Conservation (phyloP, 805 yeast species). For the Spathaspora hagerdaliae region DNA sequence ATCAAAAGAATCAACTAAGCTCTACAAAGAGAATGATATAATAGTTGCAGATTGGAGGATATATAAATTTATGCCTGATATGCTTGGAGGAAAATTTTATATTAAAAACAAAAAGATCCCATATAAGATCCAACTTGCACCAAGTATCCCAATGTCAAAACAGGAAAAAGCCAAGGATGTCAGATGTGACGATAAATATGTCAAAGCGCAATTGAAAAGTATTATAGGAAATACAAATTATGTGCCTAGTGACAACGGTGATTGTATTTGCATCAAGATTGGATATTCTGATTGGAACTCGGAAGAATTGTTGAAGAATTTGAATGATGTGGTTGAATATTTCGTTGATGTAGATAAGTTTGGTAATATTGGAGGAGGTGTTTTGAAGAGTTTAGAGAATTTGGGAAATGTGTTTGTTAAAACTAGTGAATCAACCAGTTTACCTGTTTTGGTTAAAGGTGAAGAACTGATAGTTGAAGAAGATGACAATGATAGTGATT, state of each 20-base stretch:
- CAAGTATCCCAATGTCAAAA: slow-evolving; percentile 23
- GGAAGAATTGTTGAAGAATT: slow-evolving; percentile 46
- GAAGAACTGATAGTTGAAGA: background rate
- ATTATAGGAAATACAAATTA: slow-evolving; percentile 61
- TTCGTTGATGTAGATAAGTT: slow-evolving; percentile 37
- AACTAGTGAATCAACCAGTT: slow-evolving; percentile 61
- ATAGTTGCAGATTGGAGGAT: slow-evolving; percentile 69
- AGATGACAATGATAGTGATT: slow-evolving; percentile 13
- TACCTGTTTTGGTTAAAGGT: slow-evolving; percentile 42
- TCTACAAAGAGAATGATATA: slow-evolving; percentile 60
- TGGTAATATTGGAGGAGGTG: slow-evolving; percentile 54
- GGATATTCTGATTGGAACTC: slow-evolving; percentile 50
- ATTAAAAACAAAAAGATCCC: slow-evolving; percentile 65
- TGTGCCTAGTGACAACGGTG: slow-evolving; percentile 57
- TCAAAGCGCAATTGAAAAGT: slow-evolving; percentile 59
- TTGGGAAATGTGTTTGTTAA: slow-evolving; percentile 55
- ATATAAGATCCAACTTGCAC: slow-evolving; percentile 59
- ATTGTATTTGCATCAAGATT: slow-evolving; percentile 54
- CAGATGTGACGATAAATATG: slow-evolving; percentile 61
- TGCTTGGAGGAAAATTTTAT: slow-evolving; percentile 60
- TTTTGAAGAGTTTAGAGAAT: slow-evolving; percentile 37
- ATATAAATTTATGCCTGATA: slow-evolving; percentile 52
- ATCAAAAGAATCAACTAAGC: slow-evolving; percentile 41
- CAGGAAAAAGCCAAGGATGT: slow-evolving; percentile 46
- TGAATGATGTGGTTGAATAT: slow-evolving; percentile 47